phyloP scores from a whole-genome alignment of 495 filamentous ascomycete species.

The Podospora fimiseda region DNA sequence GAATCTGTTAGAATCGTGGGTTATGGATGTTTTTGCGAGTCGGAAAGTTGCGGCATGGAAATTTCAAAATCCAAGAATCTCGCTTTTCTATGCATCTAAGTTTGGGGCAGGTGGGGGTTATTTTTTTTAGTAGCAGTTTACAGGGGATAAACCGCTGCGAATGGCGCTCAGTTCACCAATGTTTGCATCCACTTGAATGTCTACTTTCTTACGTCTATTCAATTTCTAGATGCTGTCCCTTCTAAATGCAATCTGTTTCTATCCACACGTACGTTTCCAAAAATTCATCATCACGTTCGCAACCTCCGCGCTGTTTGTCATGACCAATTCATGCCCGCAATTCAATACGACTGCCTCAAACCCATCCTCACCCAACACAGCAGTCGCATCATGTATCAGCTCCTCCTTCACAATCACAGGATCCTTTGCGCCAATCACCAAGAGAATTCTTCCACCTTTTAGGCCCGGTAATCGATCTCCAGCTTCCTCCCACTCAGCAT shows the following conservation, averaged over 20 bases:
- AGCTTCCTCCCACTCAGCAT: constrained; percentile 4
- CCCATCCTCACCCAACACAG: constrained; percentile 36
- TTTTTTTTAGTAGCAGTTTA: neutral
- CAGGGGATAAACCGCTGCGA: neutral
- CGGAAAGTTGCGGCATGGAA: neutral
- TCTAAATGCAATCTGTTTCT: neutral
- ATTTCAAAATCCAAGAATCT: too few species aligned
- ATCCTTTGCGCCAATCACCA: constrained; percentile 50
- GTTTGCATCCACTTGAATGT: too few species aligned
- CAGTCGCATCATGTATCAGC: constrained; percentile 40
- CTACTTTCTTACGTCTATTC: neutral
- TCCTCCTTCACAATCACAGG: constrained; percentile 49
- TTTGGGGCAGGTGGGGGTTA: too few species aligned
- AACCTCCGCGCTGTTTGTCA: constrained; percentile 35
- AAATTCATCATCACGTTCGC: constrained; percentile 34
- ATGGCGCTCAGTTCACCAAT: too few species aligned
- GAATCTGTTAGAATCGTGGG: too few species aligned
- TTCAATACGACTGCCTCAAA: constrained; percentile 43
- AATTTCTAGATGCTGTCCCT: neutral
- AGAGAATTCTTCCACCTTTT: constrained; percentile 40
- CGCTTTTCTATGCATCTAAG: too few species aligned
- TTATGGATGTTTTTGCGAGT: too few species aligned
- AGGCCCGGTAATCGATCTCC: constrained; percentile 28
- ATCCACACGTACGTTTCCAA: constrained; percentile 22
- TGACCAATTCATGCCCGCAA: constrained; percentile 47